phyloP scores from a whole-genome alignment of 768 basidiomycete genomes.

The Chlorophyllum brunneum region DNA sequence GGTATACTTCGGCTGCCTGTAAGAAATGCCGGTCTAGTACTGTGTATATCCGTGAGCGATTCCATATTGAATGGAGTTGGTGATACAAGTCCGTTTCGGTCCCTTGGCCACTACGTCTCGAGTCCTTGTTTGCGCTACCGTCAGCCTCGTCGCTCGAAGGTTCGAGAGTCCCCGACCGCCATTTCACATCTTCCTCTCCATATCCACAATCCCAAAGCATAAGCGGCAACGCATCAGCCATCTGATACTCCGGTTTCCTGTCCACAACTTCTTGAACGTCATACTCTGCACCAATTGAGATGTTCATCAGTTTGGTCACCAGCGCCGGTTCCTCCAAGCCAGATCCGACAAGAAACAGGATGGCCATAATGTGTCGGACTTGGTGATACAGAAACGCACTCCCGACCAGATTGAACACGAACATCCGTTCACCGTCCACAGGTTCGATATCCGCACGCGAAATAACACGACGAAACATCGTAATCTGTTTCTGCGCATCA shows the following conservation, averaged over 20 bases:
- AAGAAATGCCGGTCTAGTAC: constrained; percentile 66
- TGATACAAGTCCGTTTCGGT: constrained; percentile 36
- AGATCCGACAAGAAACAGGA: constrained; percentile 18
- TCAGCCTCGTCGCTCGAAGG: constrained; percentile 25
- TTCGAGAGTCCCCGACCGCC: constrained; percentile 54
- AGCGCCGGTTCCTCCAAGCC: constrained; percentile 57
- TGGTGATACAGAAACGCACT: constrained; percentile 83
- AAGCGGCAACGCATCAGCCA: constrained; percentile 89
- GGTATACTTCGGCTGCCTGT: constrained; percentile 47
- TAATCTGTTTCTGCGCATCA: constrained; percentile 48
- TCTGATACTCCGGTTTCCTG: constrained; percentile 85
- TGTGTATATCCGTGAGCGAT: constrained; percentile 61
- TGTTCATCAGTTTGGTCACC: constrained; percentile 71
- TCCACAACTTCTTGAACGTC: constrained; percentile 42
- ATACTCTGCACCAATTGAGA: constrained; percentile 41
- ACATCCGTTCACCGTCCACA: constrained; percentile 6
- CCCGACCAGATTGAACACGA: constrained; percentile 77
- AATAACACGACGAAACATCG: constrained; percentile 59
- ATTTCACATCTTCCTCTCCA: constrained; percentile 57
- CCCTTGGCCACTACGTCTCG: constrained; percentile 19
- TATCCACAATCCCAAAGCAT: constrained; percentile 91
- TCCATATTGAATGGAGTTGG: constrained; percentile 49
- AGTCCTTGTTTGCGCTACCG: constrained; percentile 15
- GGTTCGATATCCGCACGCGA: constrained; percentile 13
- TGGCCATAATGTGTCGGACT: constrained; percentile 30